A percentile compares a stretch with the other conserved stretches of the same genome.
Conservation (phyloP, 805 yeast genomes). For the Spathaspora girioi region DNA sequence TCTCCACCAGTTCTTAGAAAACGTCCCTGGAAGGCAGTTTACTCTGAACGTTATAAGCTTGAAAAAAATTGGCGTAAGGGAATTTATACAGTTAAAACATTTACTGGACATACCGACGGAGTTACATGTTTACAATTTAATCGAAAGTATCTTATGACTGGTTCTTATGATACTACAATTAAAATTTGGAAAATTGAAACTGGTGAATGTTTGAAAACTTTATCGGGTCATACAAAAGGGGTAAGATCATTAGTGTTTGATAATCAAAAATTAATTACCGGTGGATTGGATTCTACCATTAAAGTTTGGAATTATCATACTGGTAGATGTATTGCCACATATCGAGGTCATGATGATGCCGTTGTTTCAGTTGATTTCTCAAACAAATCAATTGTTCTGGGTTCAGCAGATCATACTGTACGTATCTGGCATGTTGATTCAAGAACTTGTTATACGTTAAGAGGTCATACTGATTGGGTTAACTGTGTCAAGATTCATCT, state of each 20-base stretch:
- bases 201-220: slow-evolving; percentile 71
- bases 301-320: slow-evolving; percentile 95
- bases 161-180: slow-evolving; percentile 85
- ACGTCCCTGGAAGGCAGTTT: slow-evolving; percentile 95
- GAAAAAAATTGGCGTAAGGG: slow-evolving; percentile 96
- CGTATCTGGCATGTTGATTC: slow-evolving; percentile 97
- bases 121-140: slow-evolving; percentile 86
- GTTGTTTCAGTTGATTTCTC: slow-evolving; percentile 81
- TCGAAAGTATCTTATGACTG: slow-evolving; percentile 73
- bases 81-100: slow-evolving; percentile 55
- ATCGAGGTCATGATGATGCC: slow-evolving; percentile 86
- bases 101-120: slow-evolving; percentile 83
- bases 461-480: slow-evolving; percentile 94
- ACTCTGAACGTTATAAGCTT: slow-evolving; percentile 83
- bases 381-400: slow-evolving; percentile 81
- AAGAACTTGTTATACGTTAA: slow-evolving; percentile 83
- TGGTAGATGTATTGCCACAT: slow-evolving; percentile 91
- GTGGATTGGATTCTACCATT: slow-evolving; percentile 86
- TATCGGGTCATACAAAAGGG: slow-evolving; percentile 86
- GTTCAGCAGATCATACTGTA: slow-evolving; percentile 87
- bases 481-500: slow-evolving; percentile 85
- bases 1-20: slow-evolving; percentile 16
- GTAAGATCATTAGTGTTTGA: slow-evolving; percentile 84
- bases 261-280: slow-evolving; percentile 84
- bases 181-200: slow-evolving; percentile 91